Evolutionary conservation across 2,329 filamentous ascomycete species (phyloP), one percentile per base, ranked within the genome.

Genomic region (Apiospora saccharicola): DNA sequence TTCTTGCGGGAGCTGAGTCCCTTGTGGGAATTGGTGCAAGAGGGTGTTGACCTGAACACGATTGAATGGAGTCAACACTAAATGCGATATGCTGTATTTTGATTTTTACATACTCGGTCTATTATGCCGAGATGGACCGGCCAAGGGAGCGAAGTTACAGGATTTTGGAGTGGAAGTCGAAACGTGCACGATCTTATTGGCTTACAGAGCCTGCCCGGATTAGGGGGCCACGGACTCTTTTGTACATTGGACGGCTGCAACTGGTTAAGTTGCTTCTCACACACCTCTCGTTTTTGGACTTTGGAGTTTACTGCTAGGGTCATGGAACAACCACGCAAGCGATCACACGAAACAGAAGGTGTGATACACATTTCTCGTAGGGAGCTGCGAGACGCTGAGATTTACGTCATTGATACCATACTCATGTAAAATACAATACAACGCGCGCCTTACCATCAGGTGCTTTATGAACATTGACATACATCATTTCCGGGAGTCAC

Each of bases 21-120:
- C 51, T 85, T 99, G 72, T 99, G 96, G 96, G 96, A 99, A 84
- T 85, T 99, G 75, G 96, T 99, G 16, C 96, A 99, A 85, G 96
- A 99, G 82, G 96, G 96, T 22, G 90, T 99, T 75, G 96, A 98
- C 80, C 85, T 99, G 77, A 94, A 97, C 84, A 98, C 94, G 61
- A 99, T 99, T 79, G 92, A 99, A 85, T 99, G 96, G 96, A 97
- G 93, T 81, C 95, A 98, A 86, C 96, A 99, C 83, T 98, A 86
- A 89, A 72, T 57, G 16, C 1, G 57, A n/a, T 7, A 7, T 19
- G 4, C 8, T 41, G 34, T 14, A 37, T 41, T n/a, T 41, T 37
- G 37, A 37, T 61, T 4, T 26, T 34, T 64, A 34, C 34, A 41
- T 64, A 34, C 57, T 41, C 57, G 12, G 34, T 22, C 34, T 64